A percentile compares a stretch with the other conserved stretches of the same genome.
Evolutionary conservation across 139 green algal genomes (phyloP).

Genomic region (Yamagishiella unicocca): DNA sequence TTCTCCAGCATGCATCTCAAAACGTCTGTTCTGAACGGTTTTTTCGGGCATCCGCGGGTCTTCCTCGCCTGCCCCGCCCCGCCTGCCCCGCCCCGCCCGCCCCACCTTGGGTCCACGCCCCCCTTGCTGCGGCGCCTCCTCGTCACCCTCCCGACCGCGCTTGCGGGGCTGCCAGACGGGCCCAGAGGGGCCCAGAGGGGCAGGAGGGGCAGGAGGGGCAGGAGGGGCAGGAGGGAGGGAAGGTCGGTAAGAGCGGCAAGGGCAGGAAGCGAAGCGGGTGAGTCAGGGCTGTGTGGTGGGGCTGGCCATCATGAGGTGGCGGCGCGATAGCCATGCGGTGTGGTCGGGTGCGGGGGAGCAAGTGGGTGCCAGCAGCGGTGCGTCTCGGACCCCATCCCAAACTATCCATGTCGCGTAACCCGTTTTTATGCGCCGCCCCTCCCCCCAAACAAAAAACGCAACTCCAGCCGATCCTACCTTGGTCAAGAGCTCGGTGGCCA

Average conservation of each 20-base stretch:
- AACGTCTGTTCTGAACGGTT: too few species aligned
- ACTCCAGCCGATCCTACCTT: background rate
- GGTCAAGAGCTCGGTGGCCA: background rate
- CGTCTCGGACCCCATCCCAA: too few species aligned
- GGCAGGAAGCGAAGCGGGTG: too few species aligned
- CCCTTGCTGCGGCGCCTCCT: background rate
- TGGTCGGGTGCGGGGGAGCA: too few species aligned
- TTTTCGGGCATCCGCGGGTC: too few species aligned
- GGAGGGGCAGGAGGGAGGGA: background rate
- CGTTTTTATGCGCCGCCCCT: background rate
- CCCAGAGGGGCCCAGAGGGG: background rate
- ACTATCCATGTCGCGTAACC: background rate
- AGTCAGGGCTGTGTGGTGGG: background rate
- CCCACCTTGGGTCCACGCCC: conserved; percentile 16
- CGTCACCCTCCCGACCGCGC: conserved; percentile 8
- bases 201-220: too few species aligned
- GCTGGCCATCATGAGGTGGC: too few species aligned
- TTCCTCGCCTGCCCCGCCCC: background rate
- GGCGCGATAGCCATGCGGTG: too few species aligned
- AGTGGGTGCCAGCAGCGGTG: too few species aligned
- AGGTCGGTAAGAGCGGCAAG: too few species aligned
- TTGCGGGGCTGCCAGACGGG: background rate
- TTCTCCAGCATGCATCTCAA: too few species aligned
- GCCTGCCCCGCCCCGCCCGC: background rate
- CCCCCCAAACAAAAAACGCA: background rate